Conservation (phyloP, 148 eudicot species). For the Mesembryanthemum crystallinum region DNA sequence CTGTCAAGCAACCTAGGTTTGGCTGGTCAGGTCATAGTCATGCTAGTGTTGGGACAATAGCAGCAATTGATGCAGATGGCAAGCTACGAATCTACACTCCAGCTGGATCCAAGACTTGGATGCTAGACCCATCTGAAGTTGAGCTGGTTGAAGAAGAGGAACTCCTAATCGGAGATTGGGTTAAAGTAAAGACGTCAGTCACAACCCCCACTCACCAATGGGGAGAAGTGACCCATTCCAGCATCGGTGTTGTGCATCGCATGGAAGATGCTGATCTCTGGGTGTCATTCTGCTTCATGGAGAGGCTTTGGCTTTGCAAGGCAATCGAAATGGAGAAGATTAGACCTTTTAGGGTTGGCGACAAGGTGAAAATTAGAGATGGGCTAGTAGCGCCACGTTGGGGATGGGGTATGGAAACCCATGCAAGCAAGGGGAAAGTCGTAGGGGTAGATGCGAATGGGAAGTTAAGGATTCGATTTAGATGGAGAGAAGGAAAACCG, state of each 20-base stretch:
- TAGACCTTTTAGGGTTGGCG: slow-evolving; percentile 71
- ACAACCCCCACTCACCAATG: slow-evolving; percentile 78
- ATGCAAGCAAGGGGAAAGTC: slow-evolving; percentile 82
- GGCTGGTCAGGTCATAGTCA: slow-evolving; percentile 97
- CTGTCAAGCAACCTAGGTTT: slow-evolving; percentile 82
- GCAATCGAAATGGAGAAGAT: slow-evolving; percentile 70
- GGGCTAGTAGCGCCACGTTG: slow-evolving; percentile 81
- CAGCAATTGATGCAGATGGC: slow-evolving; percentile 91
- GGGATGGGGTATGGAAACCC: slow-evolving; percentile 99
- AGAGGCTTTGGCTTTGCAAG: slow-evolving; percentile 93
- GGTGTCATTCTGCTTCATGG: slow-evolving; percentile 89
- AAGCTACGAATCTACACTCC: slow-evolving; percentile 89
- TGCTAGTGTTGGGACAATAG: slow-evolving; percentile 70
- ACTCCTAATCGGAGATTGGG: slow-evolving; percentile 81
- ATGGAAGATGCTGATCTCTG: slow-evolving; percentile 85
- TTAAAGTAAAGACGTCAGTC: slow-evolving; percentile 57
- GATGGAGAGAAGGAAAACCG: slow-evolving; percentile 95
- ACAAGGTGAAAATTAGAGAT: slow-evolving; percentile 74
- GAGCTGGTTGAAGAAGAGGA: slow-evolving; percentile 83
- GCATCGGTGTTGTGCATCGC: slow-evolving; percentile 90
- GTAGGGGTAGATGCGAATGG: slow-evolving; percentile 99
- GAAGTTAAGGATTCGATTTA: slow-evolving; percentile 78
- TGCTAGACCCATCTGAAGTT: slow-evolving; percentile 89
- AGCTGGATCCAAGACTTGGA: slow-evolving; percentile 81
- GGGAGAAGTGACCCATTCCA: slow-evolving; percentile 85